Base-by-base conservation (phyloP, 768 basidiomycete genomes). In the Ephemerocybe angulata region DNA sequence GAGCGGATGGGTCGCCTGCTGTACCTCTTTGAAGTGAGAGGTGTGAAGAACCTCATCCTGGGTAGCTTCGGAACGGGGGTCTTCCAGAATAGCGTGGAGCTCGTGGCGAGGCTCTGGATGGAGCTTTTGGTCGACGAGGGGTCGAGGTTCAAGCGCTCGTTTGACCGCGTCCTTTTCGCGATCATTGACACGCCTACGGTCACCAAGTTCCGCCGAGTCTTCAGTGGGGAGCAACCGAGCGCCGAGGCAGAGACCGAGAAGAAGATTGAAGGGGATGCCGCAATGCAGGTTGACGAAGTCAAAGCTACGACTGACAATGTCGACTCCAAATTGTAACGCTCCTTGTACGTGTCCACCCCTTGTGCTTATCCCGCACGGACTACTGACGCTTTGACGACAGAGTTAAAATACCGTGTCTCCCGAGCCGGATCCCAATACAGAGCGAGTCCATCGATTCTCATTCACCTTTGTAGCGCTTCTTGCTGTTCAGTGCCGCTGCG, bases 51-150 rank as follows among this genome's bases (percentile, higher is more conserved):
- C 58, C 53, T 90, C 41, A 83, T 89, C 1, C 67, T 90, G n/a
- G 88, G 88, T 27, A 83, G 82, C 62, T 89, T 87, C 67, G 88
- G 88, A 17, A 88, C 87, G 1, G 88, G 88, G 0, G 87, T 84
- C 3, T 90, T 88, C 67, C 71, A 66, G 53, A 90, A 90, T 63
- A 70, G 73, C 24, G 79, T 88, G 8, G 62, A 70, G 42, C 70
- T 76, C 29, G 78, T 89, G 11, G 87, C 84, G 1, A 70, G 65
- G 44, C 75, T 86, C 24, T 90, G 88, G 88, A 76, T 73, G 29
- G 81, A 86, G 53, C 67, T 88, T 22, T 64, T 90, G 50, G 63
- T 70, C 3, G 72, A 65, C 3, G 68, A 75, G 21, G 69, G 71
- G 10, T 78, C 84, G 35, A 71, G 84, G n/a, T 90, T 83, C 64